Conservation (phyloP, 495 filamentous ascomycete genomes). For the Xylaria venustula region DNA sequence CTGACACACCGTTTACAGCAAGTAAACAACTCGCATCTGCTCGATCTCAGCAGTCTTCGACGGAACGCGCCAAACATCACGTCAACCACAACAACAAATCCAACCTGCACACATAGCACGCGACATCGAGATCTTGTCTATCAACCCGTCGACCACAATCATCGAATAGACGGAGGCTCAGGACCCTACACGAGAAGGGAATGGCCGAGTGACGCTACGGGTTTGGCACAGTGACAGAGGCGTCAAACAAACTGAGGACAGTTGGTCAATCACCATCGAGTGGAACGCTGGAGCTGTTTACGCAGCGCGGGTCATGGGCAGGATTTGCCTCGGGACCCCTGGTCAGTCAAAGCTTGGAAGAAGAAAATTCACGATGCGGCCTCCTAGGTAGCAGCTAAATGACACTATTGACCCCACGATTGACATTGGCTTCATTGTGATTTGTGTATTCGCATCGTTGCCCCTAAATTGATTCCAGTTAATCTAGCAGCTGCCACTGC, state of each 20-base stretch:
- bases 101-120: conserved; percentile 18
- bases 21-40: conserved; percentile 62
- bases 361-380: conserved; percentile 16
- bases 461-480: neutral
- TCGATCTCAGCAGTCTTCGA: conserved; percentile 58
- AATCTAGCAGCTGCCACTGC: too few species aligned
- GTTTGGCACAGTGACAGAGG: conserved; percentile 20
- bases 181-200: conserved; percentile 1
- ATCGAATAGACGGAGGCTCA: conserved; percentile 4
- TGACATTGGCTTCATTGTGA: neutral
- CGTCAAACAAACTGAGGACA: conserved; percentile 22
- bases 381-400: conserved; percentile 12
- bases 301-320: conserved; percentile 10
- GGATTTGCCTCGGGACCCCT: neutral
- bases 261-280: conserved; percentile 36
- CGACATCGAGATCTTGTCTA: conserved; percentile 3
- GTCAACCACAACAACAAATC: conserved; percentile 30
- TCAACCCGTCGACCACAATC: conserved; percentile 4
- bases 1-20: conserved; percentile 44
- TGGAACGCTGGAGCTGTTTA: conserved; percentile 27
- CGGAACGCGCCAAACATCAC: conserved; percentile 22
- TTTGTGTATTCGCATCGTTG: neutral
- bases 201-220: conserved; percentile 14
- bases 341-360: conserved; percentile 9
- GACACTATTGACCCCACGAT: conserved; percentile 3